These are phyloP conservation scores for Wickerhamomyces mucosus DNA, from an alignment of 805 yeast species.

Conservation along the genomic window DNA sequence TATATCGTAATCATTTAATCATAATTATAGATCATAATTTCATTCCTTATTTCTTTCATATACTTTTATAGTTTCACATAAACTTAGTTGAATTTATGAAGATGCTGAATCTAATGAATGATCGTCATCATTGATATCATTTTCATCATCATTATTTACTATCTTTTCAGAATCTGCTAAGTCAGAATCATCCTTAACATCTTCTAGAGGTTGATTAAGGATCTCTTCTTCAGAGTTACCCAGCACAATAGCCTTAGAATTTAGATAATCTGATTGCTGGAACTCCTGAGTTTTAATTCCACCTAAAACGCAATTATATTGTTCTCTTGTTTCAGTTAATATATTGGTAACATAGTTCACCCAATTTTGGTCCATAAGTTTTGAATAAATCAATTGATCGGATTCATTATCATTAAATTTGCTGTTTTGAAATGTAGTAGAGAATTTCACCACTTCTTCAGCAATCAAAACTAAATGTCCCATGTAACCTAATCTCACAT, in stretches of 20 bases:
- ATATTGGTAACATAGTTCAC: conserved; percentile 65
- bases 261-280: conserved; percentile 14
- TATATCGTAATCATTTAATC: too few relatives aligned
- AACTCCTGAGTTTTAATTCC: conserved; percentile 31
- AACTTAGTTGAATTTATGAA: too few relatives aligned
- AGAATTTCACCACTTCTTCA: conserved; percentile 91
- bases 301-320: conserved; percentile 81
- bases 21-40: too few relatives aligned
- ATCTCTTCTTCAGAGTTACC: conserved; percentile 21
- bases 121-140: conserved; percentile 3
- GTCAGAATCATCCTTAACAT: conserved; percentile 1
- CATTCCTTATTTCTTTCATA: too few relatives aligned
- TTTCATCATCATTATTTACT: conserved; percentile 2
- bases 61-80: too few relatives aligned
- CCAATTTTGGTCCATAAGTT: conserved; percentile 43
- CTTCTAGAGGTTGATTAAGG: conserved; percentile 9
- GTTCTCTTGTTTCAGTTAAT: conserved; percentile 71
- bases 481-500: conserved; percentile 85
- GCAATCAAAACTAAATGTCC: conserved; percentile 91
- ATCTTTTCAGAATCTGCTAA: conserved; percentile 2
- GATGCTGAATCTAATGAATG: too few relatives aligned
- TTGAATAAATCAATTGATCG: conserved; percentile 18
- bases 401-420: conserved; percentile 17
- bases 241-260: conserved; percentile 17
- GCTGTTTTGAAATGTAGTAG: conserved; percentile 24